phyloP scores from a whole-genome alignment of 208 protist species.

The Trypanosoma brucei region DNA sequence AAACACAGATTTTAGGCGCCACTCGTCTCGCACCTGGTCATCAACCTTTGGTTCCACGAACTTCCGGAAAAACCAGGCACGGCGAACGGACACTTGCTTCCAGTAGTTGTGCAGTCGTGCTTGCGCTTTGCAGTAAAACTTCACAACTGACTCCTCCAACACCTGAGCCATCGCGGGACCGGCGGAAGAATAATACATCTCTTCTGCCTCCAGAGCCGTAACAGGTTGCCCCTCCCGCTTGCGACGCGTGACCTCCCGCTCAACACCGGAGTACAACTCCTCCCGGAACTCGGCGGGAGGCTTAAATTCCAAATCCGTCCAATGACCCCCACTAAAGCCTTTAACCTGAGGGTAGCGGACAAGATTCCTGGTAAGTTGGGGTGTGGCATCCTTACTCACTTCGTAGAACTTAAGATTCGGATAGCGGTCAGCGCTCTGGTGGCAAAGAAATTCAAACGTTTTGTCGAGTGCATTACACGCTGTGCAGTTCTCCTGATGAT shows the following conservation, averaged over 20 bases:
- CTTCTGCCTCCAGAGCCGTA: conserved; percentile 78
- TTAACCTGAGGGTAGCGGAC: conserved; percentile 87
- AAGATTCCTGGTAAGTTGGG: conserved; percentile 58
- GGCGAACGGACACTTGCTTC: conserved; percentile 74
- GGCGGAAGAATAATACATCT: conserved; percentile 83
- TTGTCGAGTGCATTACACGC: conserved; percentile 82
- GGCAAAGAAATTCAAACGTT: conserved; percentile 76
- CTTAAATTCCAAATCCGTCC: conserved; percentile 85
- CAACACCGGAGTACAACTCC: conserved; percentile 57
- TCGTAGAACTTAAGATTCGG: conserved; percentile 73
- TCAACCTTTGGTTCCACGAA: conserved; percentile 76
- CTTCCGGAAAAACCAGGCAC: conserved; percentile 75
- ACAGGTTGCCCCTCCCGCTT: conserved; percentile 53
- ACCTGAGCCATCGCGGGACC: conserved; percentile 73
- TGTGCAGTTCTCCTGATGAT: conserved; percentile 77
- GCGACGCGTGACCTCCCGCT: conserved; percentile 46
- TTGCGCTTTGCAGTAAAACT: conserved; percentile 72
- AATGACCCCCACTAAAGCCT: conserved; percentile 71
- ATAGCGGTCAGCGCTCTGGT: conserved; percentile 43
- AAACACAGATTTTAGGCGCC: conserved; percentile 56
- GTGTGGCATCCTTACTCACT: conserved; percentile 56
- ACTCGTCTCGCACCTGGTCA: conserved; percentile 54
- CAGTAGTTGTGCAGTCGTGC: conserved; percentile 85
- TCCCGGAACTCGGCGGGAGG: conserved; percentile 65
- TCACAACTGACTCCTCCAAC: conserved; percentile 61